Conservation (phyloP, 345 rosid genomes). For the Angophora floribunda region DNA sequence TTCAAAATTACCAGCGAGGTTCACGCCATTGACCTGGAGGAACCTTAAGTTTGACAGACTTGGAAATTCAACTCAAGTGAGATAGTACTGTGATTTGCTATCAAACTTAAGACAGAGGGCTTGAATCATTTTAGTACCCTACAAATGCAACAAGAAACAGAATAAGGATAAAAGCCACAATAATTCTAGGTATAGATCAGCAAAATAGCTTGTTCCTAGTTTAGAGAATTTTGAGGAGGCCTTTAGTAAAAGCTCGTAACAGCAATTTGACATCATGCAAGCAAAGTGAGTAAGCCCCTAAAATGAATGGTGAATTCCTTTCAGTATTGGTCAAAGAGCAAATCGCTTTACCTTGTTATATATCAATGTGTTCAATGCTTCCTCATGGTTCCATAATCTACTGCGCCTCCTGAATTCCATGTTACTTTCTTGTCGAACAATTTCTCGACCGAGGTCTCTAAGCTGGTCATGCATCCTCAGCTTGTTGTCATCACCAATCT, state of each 20-base stretch:
- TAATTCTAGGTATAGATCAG: background rate
- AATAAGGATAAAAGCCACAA: background rate
- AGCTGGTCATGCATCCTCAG: conserved; percentile 12
- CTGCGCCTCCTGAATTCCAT: conserved; percentile 1
- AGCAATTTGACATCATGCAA: background rate
- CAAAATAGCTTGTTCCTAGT: background rate
- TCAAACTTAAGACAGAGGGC: conserved; percentile 10
- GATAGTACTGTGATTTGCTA: conserved; percentile 3
- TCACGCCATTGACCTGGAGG: conserved; percentile 3
- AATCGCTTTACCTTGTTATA: background rate
- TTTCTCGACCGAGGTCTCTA: conserved; percentile 6
- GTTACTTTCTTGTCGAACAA: conserved; percentile 5
- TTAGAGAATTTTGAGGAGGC: background rate
- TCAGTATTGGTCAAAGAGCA: background rate
- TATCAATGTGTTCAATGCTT: background rate
- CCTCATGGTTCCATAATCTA: conserved; percentile 6
- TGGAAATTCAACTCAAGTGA: conserved; percentile 1
- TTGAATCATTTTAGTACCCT: conserved; percentile 4
- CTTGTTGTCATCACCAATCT: conserved; percentile 6
- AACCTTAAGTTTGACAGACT: conserved; percentile 6
- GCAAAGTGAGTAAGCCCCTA: background rate
- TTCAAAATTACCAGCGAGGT: conserved; percentile 4
- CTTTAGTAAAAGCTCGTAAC: background rate
- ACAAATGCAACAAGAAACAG: background rate
- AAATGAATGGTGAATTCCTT: background rate